phyloP scores from a whole-genome alignment of 73 alveolate genomes.

The Paramecium tetraurelia region DNA sequence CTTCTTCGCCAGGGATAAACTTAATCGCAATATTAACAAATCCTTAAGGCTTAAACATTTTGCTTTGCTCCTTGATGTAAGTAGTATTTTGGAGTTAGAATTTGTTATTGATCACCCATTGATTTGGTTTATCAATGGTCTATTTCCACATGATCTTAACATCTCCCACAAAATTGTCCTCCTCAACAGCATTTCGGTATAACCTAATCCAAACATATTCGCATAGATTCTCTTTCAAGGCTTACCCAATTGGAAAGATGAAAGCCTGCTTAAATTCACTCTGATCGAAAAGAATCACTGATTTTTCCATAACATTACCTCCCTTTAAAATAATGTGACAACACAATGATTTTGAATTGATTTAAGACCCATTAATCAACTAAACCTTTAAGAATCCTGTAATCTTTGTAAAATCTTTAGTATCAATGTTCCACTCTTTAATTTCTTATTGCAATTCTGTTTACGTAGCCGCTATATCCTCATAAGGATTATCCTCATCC shows the following conservation, averaged over 20 bases:
- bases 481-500: constrained; percentile 19
- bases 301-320: not conserved
- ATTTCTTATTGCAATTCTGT: not conserved
- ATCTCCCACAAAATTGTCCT: constrained; percentile 53
- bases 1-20: not conserved
- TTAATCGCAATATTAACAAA: not conserved
- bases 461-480: not conserved
- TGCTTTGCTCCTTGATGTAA: constrained; percentile 31
- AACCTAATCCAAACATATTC: constrained; percentile 22
- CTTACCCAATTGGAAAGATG: not conserved
- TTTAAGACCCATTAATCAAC: not conserved
- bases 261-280: constrained; percentile 36
- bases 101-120: constrained; percentile 30
- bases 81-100: not conserved
- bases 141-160: constrained; percentile 45
- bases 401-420: not conserved
- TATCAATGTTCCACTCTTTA: constrained; percentile 2
- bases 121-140: constrained; percentile 30
- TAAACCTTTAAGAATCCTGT: not conserved
- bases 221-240: constrained; percentile 26
- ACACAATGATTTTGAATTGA: not conserved
- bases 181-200: constrained; percentile 19
- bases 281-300: constrained; percentile 5
- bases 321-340: not conserved
- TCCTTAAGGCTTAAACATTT: constrained; percentile 30